Conservation (phyloP, 2,329 filamentous ascomycete genomes). For the Cordyceps javanica region DNA sequence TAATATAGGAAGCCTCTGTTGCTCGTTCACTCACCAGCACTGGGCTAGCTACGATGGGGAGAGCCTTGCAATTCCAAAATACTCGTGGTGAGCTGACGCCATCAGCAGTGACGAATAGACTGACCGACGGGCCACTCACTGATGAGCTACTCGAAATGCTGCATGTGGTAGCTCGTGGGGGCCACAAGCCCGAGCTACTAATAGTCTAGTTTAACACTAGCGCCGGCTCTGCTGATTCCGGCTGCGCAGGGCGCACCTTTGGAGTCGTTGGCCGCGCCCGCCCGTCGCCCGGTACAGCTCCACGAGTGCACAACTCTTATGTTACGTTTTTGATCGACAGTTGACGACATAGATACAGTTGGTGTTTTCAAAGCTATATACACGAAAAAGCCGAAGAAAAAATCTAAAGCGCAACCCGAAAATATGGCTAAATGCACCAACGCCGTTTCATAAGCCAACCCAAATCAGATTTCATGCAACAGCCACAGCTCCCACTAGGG, state of each 20-base stretch:
- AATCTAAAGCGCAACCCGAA: background rate
- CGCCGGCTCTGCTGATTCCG: no score
- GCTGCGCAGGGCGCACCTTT: no score
- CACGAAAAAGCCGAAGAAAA: no score
- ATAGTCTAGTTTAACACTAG: no score
- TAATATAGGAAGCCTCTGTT: background rate
- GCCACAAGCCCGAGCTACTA: no score
- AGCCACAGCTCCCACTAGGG: slow-evolving; percentile 54
- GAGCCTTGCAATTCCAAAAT: background rate
- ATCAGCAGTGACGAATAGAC: background rate
- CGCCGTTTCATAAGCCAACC: background rate
- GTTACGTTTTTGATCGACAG: no score
- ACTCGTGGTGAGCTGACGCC: background rate
- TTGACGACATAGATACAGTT: no score
- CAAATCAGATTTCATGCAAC: slow-evolving; percentile 22
- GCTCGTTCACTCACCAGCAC: background rate
- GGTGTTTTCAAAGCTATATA: no score
- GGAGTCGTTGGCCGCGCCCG: slow-evolving; percentile 34
- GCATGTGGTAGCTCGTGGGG: no score
- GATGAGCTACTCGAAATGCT: no score
- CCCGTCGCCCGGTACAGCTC: slow-evolving; percentile 43
- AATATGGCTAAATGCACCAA: background rate
- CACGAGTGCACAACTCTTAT: no score
- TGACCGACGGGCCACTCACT: no score
- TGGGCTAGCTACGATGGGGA: background rate